These are phyloP conservation scores for Pseudogymnoascus sp. DNA, from an alignment of 2,329 filamentous ascomycete genomes.

Conservation along the genomic window DNA sequence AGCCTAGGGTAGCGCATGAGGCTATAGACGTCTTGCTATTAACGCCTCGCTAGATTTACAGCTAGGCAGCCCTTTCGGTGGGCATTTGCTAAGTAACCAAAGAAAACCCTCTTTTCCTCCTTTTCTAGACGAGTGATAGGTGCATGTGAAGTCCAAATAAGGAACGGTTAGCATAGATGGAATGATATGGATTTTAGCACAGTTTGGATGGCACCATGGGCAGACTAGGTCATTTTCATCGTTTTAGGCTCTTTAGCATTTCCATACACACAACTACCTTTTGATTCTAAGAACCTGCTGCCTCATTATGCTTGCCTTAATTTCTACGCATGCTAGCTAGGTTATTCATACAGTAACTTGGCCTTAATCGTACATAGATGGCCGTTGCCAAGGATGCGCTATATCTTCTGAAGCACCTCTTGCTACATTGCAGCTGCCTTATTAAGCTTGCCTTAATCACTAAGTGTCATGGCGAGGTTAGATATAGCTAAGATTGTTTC, in stretches of 20 bases:
- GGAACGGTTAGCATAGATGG: too few relatives aligned
- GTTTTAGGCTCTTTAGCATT: too few relatives aligned
- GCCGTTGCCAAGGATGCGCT: conserved; percentile 6
- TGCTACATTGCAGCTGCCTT: not conserved
- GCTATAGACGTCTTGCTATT: not conserved
- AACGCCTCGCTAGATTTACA: not conserved
- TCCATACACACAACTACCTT: too few relatives aligned
- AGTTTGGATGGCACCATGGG: too few relatives aligned
- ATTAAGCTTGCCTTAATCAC: not conserved
- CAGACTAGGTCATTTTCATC: too few relatives aligned
- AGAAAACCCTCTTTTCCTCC: not conserved
- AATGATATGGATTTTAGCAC: too few relatives aligned
- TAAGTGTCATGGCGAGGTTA: not conserved
- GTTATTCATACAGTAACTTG: too few relatives aligned
- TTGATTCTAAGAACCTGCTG: too few relatives aligned
- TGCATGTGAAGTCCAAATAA: not conserved
- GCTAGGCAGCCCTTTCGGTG: not conserved
- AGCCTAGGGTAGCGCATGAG: not conserved
- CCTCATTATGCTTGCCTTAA: too few relatives aligned
- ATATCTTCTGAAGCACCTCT: conserved; percentile 3
- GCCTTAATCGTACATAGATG: too few relatives aligned
- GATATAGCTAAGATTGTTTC: conserved; percentile 10
- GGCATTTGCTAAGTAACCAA: not conserved
- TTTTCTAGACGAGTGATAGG: not conserved
- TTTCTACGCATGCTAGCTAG: too few relatives aligned